These are phyloP conservation scores for Adiantum capillusveneris DNA, from an alignment of 75 land plant genomes.

Conservation along the genomic window DNA sequence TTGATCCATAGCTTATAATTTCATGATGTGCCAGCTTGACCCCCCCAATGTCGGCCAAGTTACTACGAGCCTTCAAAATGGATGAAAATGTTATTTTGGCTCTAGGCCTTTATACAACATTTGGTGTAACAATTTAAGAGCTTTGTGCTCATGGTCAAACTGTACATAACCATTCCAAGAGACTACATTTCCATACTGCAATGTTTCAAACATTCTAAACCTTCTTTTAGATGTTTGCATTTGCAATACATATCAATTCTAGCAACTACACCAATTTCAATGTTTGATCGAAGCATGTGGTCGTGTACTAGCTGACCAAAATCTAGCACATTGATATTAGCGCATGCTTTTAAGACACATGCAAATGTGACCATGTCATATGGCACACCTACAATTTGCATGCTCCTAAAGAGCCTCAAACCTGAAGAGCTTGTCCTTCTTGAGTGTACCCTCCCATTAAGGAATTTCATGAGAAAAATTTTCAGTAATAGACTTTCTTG, in stretches of 20 bases:
- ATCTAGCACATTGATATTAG: background rate
- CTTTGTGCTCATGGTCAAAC: background rate
- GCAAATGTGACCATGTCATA: slow-evolving; percentile 22
- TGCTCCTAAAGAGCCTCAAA: slow-evolving; percentile 28
- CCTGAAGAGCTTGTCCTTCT: slow-evolving; percentile 11
- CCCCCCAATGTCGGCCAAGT: background rate
- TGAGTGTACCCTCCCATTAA: slow-evolving; percentile 33
- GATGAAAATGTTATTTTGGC: background rate
- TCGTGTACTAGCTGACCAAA: slow-evolving; percentile 26
- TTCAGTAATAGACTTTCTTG: slow-evolving; percentile 14
- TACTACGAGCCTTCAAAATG: background rate
- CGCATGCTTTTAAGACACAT: background rate
- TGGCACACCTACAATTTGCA: slow-evolving; percentile 24
- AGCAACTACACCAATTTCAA: slow-evolving; percentile 18
- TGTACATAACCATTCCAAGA: slow-evolving; percentile 4
- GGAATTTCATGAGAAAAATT: slow-evolving; percentile 41
- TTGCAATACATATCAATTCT: slow-evolving; percentile 26
- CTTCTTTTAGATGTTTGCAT: slow-evolving; percentile 10
- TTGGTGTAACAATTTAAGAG: background rate
- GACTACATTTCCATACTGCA: background rate
- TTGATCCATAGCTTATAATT: background rate
- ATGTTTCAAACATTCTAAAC: slow-evolving; percentile 7
- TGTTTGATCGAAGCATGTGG: slow-evolving; percentile 12
- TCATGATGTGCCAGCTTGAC: background rate
- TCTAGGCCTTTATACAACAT: slow-evolving; percentile 5